Evolutionary conservation across 441 rosid genomes (phyloP), one percentile per base, ranked within the genome.

Genomic region (Pelargonium australe): DNA sequence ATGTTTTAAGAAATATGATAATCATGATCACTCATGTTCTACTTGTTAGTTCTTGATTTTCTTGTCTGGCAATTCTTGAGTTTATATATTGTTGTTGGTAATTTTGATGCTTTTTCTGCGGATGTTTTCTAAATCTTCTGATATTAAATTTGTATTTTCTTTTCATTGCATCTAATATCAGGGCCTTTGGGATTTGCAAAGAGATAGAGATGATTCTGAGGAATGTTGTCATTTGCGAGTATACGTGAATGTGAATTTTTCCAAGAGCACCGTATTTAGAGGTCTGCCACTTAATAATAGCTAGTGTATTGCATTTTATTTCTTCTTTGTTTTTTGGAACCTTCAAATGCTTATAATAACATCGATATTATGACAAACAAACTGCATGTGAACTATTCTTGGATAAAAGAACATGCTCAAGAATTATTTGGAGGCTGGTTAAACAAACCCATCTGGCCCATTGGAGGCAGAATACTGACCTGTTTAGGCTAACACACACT

Each of bases 231-330:
- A 82, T 76, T 67, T 90, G 87, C 80, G 76, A 65, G 83, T 92
- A 66, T 87, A 85, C 76, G 78, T 92, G 64, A 85, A 86, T 75
- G 92, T 92, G 81, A 92, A 89, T 68, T 92, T 90, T 85, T 75
- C 80, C 74, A 92, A 89, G 82, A 90, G 71, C 83, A 92, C 97
- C 65, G 82, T 95, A 75, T 92, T 94, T 84, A 92, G 82, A 92
- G 98, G 99, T 95, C 68, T 75, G 85, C 67, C 41, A 1, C 55
- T 47, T 47, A 47, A 47, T 13, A 7, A 9, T 9, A 6, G 44
- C n/a, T n/a, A n/a, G n/a, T n/a, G n/a, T n/a, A n/a, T n/a, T n/a
- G n/a, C n/a, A n/a, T n/a, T n/a, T n/a, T n/a, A n/a, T n/a, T n/a
- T n/a, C n/a, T n/a, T n/a, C n/a, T n/a, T n/a, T n/a, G n/a, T n/a